Evolutionary conservation across 805 yeast species (phyloP).

Genomic region (Lipomyces lipofer): DNA sequence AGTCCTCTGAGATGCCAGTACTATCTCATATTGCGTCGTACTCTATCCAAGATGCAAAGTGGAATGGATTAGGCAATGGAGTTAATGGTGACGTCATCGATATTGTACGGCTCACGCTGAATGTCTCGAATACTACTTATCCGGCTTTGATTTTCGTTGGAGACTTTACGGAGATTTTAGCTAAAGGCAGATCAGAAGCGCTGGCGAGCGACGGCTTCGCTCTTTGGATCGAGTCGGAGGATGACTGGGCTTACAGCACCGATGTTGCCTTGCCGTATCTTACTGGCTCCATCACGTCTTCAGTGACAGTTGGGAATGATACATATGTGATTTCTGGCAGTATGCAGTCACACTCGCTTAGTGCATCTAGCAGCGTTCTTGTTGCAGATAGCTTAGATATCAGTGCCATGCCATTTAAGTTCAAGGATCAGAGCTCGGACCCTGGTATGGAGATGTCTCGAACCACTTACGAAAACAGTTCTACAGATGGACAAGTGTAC

Average conservation of each 20-base stretch:
- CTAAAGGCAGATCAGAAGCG: conserved; percentile 4
- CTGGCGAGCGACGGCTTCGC: conserved; percentile 26
- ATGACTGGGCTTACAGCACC: conserved; percentile 17
- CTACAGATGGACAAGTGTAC: conserved; percentile 29
- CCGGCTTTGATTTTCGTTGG: conserved; percentile 35
- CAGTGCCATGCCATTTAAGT: conserved; percentile 12
- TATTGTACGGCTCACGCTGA: conserved; percentile 11
- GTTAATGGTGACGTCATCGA: conserved; percentile 29
- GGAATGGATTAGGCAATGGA: conserved; percentile 27
- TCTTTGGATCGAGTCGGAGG: conserved; percentile 28
- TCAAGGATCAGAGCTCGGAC: background rate
- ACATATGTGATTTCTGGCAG: conserved; percentile 20
- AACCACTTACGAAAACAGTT: background rate
- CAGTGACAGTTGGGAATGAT: conserved; percentile 4
- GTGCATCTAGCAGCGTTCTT: conserved; percentile 17
- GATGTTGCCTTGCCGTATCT: conserved; percentile 18
- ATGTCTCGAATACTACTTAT: conserved; percentile 9
- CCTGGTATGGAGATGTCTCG: background rate
- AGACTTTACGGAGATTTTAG: conserved; percentile 27
- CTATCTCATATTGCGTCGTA: conserved; percentile 22
- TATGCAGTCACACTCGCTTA: conserved; percentile 13
- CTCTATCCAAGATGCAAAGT: conserved; percentile 11
- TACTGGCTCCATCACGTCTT: conserved; percentile 18
- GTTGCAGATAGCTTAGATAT: conserved; percentile 3
- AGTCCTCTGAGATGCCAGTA: conserved; percentile 10